Evolutionary conservation across 176 grass and related monocot species (phyloP).

Genomic region (Pharus latifolius): DNA sequence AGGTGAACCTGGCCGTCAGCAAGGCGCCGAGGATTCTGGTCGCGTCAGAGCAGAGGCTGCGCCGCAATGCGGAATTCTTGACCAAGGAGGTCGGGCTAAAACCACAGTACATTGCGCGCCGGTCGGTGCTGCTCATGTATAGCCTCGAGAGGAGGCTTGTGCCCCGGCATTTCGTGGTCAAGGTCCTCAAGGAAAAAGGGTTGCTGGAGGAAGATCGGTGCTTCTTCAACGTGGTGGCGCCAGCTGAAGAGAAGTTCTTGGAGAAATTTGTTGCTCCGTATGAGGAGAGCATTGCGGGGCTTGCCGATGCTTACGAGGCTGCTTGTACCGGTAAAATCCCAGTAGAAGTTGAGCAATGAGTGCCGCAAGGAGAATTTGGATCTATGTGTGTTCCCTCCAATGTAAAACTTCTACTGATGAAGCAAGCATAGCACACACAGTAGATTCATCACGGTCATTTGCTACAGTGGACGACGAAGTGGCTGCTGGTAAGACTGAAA

Average conservation of each 20-base stretch:
- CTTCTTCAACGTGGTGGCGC: neutral
- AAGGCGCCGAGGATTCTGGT: slow-evolving; percentile 12
- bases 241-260: neutral
- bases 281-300: slow-evolving; percentile 27
- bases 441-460: too few relatives aligned
- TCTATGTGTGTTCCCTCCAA: too few relatives aligned
- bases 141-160: slow-evolving; percentile 28
- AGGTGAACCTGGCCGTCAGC: slow-evolving; percentile 9
- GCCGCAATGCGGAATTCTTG: slow-evolving; percentile 21
- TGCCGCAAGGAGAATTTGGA: too few relatives aligned
- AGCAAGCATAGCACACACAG: too few relatives aligned
- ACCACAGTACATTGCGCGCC: neutral
- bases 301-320: slow-evolving; percentile 22
- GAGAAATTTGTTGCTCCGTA: slow-evolving; percentile 20
- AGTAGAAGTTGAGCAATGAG: too few relatives aligned
- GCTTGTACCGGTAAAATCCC: slow-evolving; percentile 26
- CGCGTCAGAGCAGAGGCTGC: slow-evolving; percentile 11
- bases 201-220: neutral
- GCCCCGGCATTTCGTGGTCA: slow-evolving; percentile 34
- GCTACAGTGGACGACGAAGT: too few relatives aligned
- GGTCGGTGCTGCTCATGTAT: slow-evolving; percentile 5
- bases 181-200: slow-evolving; percentile 25
- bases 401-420: too few relatives aligned
- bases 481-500: too few relatives aligned
- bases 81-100: slow-evolving; percentile 17